Evolutionary conservation across 2,329 filamentous ascomycete species (phyloP).

Genomic region (Drechslera avenae): DNA sequence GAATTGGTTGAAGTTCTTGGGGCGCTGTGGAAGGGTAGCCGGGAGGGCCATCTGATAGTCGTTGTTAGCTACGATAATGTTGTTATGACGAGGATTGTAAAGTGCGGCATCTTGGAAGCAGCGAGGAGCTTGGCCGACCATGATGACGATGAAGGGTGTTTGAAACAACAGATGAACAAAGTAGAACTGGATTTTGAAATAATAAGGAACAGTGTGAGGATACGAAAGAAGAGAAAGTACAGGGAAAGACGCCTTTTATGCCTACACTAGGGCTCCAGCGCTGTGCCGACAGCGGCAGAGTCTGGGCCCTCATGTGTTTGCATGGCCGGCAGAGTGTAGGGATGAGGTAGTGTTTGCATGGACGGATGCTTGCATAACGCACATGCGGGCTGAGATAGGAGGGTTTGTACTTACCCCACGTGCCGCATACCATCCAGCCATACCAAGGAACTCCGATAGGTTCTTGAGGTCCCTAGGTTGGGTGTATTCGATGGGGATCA

Average conservation of each 20-base stretch:
- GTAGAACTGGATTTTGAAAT: slow-evolving; percentile 1
- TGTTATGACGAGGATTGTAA: slow-evolving; percentile 23
- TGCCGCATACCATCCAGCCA: slow-evolving; percentile 42
- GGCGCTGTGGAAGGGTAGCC: slow-evolving; percentile 41
- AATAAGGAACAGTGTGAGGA: slow-evolving; percentile 3
- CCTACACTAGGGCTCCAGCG: slow-evolving; percentile 2
- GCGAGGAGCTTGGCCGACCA: slow-evolving; percentile 6
- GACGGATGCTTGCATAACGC: slow-evolving; percentile 10
- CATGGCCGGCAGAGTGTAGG: slow-evolving; percentile 3
- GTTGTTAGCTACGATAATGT: slow-evolving; percentile 28
- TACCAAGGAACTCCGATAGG: slow-evolving; percentile 44
- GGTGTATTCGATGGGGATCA: slow-evolving; percentile 30
- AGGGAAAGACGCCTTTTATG: slow-evolving; percentile 2
- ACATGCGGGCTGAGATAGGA: slow-evolving; percentile 8
- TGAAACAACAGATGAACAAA: neutral
- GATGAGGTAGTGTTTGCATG: slow-evolving; percentile 2
- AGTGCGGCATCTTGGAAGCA: slow-evolving; percentile 20
- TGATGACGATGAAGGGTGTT: slow-evolving; percentile 6
- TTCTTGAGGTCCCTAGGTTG: slow-evolving; percentile 40
- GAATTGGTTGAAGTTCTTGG: slow-evolving; percentile 44
- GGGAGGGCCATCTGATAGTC: slow-evolving; percentile 32
- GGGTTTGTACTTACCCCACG: slow-evolving; percentile 46
- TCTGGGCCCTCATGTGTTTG: slow-evolving; percentile 4
- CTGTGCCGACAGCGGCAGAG: neutral
- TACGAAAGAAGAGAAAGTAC: neutral